Percentiles rank a stretch among this genome's conserved stretches.
These are phyloP conservation scores for Fusarium sarcochroum DNA, from an alignment of 2,329 filamentous ascomycete species.

Conservation along the genomic window DNA sequence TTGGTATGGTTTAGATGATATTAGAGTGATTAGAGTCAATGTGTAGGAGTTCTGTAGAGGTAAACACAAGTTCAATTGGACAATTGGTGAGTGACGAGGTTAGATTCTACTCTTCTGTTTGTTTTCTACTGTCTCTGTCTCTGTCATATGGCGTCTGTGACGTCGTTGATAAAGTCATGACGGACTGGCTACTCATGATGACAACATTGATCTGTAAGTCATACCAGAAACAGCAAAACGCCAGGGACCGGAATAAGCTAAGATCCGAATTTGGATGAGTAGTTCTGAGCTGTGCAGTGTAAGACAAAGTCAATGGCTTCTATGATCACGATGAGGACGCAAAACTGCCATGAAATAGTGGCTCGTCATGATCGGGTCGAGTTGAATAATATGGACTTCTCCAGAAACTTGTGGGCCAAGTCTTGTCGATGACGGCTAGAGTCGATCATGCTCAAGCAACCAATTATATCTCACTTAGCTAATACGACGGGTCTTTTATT, in stretches of 20 bases:
- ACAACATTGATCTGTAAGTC: constrained; percentile 43
- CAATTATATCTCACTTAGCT: neutral
- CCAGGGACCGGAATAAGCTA: constrained; percentile 20
- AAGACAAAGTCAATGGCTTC: constrained; percentile 2
- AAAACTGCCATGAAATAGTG: constrained; percentile 21
- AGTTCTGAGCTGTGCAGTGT: neutral
- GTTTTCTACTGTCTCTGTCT: constrained; percentile 23
- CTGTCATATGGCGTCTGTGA: constrained; percentile 21
- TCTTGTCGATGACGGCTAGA: constrained; percentile 36
- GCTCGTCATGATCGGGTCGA: constrained; percentile 17
- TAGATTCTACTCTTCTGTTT: neutral
- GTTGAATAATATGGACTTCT: constrained; percentile 8
- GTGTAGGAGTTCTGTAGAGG: neutral
- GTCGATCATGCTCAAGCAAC: neutral
- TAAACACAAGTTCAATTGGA: constrained; percentile 9
- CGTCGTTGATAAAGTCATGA: constrained; percentile 43
- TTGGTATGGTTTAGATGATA: neutral
- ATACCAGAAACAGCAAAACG: constrained; percentile 17
- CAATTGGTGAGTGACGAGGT: constrained; percentile 4
- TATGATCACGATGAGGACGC: constrained; percentile 8
- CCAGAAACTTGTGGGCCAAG: constrained; percentile 11
- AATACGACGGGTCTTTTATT: constrained; percentile 15
- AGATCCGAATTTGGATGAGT: neutral
- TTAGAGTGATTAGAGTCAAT: neutral
- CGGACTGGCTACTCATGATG: constrained; percentile 41